Conservation (phyloP, 202 grass and related monocot genomes). For the Cymbopogon flexuosus region DNA sequence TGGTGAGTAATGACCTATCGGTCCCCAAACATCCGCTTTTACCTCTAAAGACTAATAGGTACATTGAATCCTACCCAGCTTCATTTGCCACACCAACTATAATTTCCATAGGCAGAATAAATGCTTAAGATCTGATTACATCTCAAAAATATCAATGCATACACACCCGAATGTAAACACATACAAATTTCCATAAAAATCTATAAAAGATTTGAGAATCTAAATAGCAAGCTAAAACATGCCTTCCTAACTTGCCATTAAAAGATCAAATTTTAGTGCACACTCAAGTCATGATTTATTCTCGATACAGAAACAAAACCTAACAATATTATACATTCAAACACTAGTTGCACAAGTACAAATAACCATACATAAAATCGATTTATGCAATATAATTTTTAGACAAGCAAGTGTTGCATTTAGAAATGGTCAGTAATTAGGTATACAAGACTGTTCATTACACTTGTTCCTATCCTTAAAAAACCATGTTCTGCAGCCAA, state of each 20-base stretch:
- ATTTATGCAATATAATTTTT: too few species aligned
- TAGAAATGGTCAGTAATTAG: background rate
- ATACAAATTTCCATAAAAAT: background rate
- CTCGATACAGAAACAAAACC: background rate
- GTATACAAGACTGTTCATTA: background rate
- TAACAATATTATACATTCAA: background rate
- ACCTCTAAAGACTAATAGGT: constrained; percentile 18
- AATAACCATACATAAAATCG: background rate
- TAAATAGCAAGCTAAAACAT: background rate
- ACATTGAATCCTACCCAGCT: background rate
- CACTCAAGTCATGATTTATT: background rate
- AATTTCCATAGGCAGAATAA: background rate
- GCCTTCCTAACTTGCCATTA: background rate
- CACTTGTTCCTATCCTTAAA: background rate
- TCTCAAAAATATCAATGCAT: constrained; percentile 1
- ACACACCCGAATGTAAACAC: background rate
- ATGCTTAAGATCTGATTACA: background rate
- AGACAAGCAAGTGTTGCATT: background rate
- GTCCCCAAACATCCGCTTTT: background rate
- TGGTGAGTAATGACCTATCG: constrained; percentile 5
- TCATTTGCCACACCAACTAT: background rate
- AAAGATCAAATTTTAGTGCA: background rate
- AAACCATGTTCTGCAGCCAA: background rate
- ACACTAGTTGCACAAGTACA: background rate
- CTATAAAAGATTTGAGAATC: background rate